phyloP scores from a whole-genome alignment of 1,284 basidiomycete genomes.

The Ustilago shanxiensis region DNA sequence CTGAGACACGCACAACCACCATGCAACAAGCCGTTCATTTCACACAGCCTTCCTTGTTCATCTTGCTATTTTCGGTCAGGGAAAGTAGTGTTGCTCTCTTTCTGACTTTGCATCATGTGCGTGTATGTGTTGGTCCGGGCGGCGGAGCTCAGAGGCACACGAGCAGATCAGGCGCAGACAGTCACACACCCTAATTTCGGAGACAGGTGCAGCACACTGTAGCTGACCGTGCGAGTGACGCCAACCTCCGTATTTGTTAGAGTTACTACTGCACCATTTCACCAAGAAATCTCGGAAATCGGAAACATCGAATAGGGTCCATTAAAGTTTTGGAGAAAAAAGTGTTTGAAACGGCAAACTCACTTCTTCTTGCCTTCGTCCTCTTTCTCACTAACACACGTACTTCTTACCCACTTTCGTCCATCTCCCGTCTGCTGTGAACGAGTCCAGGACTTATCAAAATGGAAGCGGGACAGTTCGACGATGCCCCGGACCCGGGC shows the following conservation, averaged over 20 bases:
- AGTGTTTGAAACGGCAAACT: not conserved
- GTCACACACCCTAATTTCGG: not conserved
- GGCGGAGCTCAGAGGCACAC: conserved; percentile 27
- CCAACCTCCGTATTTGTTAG: not conserved
- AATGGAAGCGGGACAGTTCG: conserved; percentile 50
- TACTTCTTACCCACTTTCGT: not conserved
- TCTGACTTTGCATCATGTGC: not conserved
- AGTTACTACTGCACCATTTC: too few species aligned
- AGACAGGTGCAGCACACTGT: too few species aligned
- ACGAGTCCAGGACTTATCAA: too few species aligned
- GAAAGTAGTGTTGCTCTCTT: conserved; percentile 11
- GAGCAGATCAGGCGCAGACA: too few species aligned
- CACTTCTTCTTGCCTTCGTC: not conserved
- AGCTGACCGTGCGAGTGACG: not conserved
- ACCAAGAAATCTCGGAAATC: conserved; percentile 12
- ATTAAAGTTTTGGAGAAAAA: conserved; percentile 17
- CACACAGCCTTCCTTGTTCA: conserved; percentile 1
- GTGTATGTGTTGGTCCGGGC: conserved; percentile 7
- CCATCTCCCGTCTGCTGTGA: not conserved
- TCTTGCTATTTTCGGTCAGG: conserved; percentile 3
- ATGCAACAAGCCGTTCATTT: not conserved
- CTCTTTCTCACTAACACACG: not conserved
- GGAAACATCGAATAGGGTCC: conserved; percentile 28
- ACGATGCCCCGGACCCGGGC: conserved; percentile 38
- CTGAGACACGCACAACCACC: conserved; percentile 15